These are phyloP conservation scores for Raddia distichophylla DNA, from an alignment of 176 grass and related monocot species.

Conservation along the genomic window DNA sequence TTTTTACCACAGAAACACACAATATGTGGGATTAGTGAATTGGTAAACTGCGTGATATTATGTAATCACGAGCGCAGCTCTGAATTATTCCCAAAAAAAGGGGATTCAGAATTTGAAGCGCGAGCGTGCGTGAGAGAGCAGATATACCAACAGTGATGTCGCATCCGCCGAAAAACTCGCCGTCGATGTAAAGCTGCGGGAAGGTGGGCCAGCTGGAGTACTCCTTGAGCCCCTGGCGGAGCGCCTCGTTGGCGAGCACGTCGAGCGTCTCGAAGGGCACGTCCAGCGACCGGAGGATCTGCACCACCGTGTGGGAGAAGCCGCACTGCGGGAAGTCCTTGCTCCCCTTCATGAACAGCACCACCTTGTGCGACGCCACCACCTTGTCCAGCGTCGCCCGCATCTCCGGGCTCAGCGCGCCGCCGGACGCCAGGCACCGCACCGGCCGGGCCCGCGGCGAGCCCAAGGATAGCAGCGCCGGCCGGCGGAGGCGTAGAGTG, in stretches of 20 bases:
- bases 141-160: conserved; percentile 77
- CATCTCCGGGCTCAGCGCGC: conserved; percentile 55
- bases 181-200: conserved; percentile 94
- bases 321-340: conserved; percentile 98
- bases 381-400: conserved; percentile 81
- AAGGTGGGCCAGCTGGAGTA: conserved; percentile 99
- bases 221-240: conserved; percentile 89
- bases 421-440: conserved; percentile 59
- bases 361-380: conserved; percentile 74
- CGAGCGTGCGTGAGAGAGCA: not conserved
- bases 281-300: conserved; percentile 83
- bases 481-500: conserved; percentile 23
- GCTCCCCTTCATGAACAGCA: conserved; percentile 95
- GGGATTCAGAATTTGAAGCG: not conserved
- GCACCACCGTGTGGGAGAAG: conserved; percentile 91
- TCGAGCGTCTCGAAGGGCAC: conserved; percentile 91
- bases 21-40: not conserved
- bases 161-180: conserved; percentile 95
- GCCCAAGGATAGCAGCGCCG: not conserved
- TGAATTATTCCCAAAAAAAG: not conserved
- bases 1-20: not conserved
- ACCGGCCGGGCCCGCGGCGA: conserved; percentile 30
- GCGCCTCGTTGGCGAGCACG: conserved; percentile 80
- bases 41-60: no score
- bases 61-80: not conserved